phyloP scores from a whole-genome alignment of 805 yeast genomes.

The Ogataea henricii region DNA sequence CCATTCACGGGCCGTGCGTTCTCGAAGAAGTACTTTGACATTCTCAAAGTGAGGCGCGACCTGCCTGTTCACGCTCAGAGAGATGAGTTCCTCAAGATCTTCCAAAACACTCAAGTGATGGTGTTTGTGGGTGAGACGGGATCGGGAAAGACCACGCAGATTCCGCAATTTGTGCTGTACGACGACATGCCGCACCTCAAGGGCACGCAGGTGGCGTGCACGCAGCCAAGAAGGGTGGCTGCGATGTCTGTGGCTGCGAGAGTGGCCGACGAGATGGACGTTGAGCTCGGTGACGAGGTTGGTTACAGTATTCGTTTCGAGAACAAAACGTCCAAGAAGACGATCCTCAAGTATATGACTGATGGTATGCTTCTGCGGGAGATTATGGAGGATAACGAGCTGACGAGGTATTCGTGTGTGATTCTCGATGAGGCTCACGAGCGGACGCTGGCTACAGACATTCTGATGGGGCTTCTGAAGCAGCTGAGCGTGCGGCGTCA shows the following conservation, averaged over 20 bases:
- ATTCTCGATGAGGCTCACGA: conserved; percentile 98
- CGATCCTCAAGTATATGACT: conserved; percentile 93
- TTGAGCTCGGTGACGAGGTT: conserved; percentile 86
- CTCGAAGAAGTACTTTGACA: conserved; percentile 70
- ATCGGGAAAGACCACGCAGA: conserved; percentile 98
- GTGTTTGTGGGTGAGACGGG: conserved; percentile 99
- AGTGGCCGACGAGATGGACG: conserved; percentile 98
- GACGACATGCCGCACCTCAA: conserved; percentile 90
- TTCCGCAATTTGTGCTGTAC: conserved; percentile 90
- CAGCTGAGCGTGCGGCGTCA: conserved; percentile 78
- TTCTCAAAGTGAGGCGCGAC: conserved; percentile 76
- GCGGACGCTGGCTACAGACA: conserved; percentile 95
- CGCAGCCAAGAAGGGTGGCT: conserved; percentile 97
- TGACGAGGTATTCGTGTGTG: conserved; percentile 80
- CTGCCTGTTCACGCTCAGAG: conserved; percentile 95
- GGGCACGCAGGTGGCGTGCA: conserved; percentile 90
- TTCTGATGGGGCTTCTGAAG: conserved; percentile 90
- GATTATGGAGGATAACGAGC: conserved; percentile 93
- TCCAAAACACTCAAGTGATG: conserved; percentile 89
- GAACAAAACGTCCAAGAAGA: conserved; percentile 76
- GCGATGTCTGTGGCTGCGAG: conserved; percentile 98
- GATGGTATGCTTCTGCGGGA: conserved; percentile 98
- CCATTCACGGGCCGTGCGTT: conserved; percentile 77
- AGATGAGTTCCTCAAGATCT: conserved; percentile 80
- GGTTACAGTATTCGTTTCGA: conserved; percentile 96